A percentile compares a stretch with the other conserved stretches of the same genome.
These are phyloP conservation scores for Lentinula novae-zelandiae DNA, from an alignment of 1,284 basidiomycete species.

Conservation along the genomic window DNA sequence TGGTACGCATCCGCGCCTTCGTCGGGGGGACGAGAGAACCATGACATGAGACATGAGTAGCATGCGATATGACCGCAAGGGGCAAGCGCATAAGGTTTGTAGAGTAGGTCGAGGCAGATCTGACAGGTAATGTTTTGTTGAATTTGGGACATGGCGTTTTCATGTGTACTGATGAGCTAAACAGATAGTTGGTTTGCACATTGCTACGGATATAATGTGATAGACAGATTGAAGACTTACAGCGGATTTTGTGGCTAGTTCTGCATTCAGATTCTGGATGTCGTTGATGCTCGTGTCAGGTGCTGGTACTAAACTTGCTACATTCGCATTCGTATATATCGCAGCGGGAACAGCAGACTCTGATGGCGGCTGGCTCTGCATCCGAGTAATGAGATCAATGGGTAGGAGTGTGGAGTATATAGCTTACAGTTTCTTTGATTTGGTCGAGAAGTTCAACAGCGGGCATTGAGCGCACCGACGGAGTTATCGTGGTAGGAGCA, in stretches of 20 bases:
- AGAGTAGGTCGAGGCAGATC: conserved; percentile 69
- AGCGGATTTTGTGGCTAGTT: conserved; percentile 29
- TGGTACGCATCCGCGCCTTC: conserved; percentile 20
- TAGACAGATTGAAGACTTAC: conserved; percentile 26
- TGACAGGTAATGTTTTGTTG: conserved; percentile 68
- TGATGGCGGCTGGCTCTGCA: neutral
- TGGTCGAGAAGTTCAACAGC: too few relatives aligned
- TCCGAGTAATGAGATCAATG: neutral
- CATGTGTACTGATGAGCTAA: conserved; percentile 34
- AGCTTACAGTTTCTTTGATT: neutral
- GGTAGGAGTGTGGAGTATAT: neutral
- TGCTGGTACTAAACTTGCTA: conserved; percentile 26
- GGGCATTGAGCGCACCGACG: neutral
- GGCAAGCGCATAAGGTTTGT: conserved; percentile 64
- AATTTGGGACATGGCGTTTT: conserved; percentile 43
- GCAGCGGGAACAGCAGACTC: neutral
- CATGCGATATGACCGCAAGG: conserved; percentile 76
- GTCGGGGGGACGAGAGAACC: conserved; percentile 51
- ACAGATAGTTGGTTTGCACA: neutral
- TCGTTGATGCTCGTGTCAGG: conserved; percentile 21
- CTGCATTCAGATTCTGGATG: conserved; percentile 30
- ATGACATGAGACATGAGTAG: conserved; percentile 64
- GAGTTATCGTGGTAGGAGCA: neutral
- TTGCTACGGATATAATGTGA: neutral
- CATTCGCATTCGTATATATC: conserved; percentile 16